Evolutionary conservation across 1,284 basidiomycete species (phyloP).

Genomic region (Kwoniella shivajii): DNA sequence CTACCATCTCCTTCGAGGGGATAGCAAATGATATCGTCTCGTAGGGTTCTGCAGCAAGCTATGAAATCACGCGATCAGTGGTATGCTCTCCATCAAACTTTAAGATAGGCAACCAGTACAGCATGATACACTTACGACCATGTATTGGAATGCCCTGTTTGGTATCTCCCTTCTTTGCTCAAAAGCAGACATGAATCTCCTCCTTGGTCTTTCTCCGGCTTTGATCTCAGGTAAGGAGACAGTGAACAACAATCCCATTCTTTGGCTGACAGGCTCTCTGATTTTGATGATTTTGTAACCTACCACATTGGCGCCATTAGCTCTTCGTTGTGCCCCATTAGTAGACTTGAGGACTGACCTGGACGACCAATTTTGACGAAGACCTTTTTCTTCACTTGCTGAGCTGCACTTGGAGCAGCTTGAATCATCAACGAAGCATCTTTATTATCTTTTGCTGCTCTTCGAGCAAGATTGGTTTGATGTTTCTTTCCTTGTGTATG

Average conservation of each 20-base stretch:
- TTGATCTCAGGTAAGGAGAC: slow-evolving; percentile 95
- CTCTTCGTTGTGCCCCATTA: background rate
- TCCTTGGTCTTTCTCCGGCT: slow-evolving; percentile 75
- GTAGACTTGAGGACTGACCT: slow-evolving; percentile 55
- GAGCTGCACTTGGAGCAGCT: slow-evolving; percentile 60
- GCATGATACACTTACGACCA: slow-evolving; percentile 69
- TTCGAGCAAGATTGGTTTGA: slow-evolving; percentile 94
- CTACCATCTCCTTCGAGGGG: slow-evolving; percentile 92
- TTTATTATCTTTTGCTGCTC: slow-evolving; percentile 93
- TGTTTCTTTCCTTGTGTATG: slow-evolving; percentile 99
- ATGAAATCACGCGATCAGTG: background rate
- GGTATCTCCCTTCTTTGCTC: slow-evolving; percentile 95
- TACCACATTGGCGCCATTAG: slow-evolving; percentile 6
- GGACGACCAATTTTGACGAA: slow-evolving; percentile 98
- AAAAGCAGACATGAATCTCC: slow-evolving; percentile 97
- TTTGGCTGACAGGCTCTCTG: slow-evolving; percentile 56
- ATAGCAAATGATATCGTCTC: slow-evolving; percentile 98
- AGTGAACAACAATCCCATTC: slow-evolving; percentile 89
- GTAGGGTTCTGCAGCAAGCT: slow-evolving; percentile 98
- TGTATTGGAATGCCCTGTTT: slow-evolving; percentile 94
- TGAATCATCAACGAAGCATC: slow-evolving; percentile 84
- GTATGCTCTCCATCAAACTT: background rate
- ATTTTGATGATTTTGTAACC: slow-evolving; percentile 59
- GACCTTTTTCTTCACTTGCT: slow-evolving; percentile 79
- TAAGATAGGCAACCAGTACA: background rate